Conservation (phyloP, 75 land plant species). For the Sequoiadendron giganteum region DNA sequence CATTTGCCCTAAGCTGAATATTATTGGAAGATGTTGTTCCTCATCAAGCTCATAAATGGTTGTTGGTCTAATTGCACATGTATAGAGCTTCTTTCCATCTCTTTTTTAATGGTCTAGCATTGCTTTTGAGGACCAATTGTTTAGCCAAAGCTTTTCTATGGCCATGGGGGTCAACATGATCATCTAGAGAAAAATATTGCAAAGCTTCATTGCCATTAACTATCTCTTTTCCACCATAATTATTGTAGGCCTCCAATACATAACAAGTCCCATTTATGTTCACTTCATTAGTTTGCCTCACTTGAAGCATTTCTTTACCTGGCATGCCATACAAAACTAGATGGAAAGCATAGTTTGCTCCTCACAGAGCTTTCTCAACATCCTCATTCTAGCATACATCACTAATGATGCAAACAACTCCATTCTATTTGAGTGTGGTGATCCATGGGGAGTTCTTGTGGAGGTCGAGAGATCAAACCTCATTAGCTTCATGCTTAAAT, state of each 20-base stretch:
- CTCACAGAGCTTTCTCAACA: constrained; percentile 65
- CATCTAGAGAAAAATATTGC: constrained; percentile 74
- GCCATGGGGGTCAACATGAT: constrained; percentile 80
- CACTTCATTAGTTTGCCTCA: constrained; percentile 66
- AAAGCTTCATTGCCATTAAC: constrained; percentile 82
- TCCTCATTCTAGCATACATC: constrained; percentile 59
- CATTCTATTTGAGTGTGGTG: too few species aligned
- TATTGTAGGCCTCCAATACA: constrained; percentile 71
- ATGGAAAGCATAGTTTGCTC: constrained; percentile 90
- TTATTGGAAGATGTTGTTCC: constrained; percentile 80
- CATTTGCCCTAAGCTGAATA: constrained; percentile 59
- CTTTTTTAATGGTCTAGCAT: constrained; percentile 61
- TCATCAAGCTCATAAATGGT: constrained; percentile 96
- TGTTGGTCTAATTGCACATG: constrained; percentile 93
- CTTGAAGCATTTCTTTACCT: constrained; percentile 93
- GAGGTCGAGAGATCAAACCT: too few species aligned
- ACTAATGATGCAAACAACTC: constrained; percentile 18
- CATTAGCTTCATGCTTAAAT: too few species aligned
- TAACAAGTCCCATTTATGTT: constrained; percentile 87
- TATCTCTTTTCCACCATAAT: constrained; percentile 72
- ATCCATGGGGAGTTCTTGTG: too few species aligned
- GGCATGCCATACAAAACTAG: constrained; percentile 87
- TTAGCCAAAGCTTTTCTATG: constrained; percentile 91
- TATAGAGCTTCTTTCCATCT: constrained; percentile 59
- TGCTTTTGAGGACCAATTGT: constrained; percentile 84